Evolutionary conservation across 495 filamentous ascomycete genomes (phyloP).

Genomic region (Aspergillus kassunensis): DNA sequence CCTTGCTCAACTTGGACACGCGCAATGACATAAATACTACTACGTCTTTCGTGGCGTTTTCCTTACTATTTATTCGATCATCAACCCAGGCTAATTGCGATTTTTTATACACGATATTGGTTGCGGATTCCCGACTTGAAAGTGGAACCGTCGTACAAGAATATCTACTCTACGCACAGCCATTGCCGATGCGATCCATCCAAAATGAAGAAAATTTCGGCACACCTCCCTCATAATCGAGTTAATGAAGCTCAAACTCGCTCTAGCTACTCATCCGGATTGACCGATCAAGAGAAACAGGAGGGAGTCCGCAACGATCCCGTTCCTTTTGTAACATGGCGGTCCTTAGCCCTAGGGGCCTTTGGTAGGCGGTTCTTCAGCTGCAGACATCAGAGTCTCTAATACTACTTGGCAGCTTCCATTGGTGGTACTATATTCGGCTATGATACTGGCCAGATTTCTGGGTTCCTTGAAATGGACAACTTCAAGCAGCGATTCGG

Average conservation of each 20-base stretch:
- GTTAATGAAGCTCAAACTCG: neutral
- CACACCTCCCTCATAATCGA: neutral
- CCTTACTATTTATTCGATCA: too few species aligned
- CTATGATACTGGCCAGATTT: constrained; percentile 50
- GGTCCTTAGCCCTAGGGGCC: constrained; percentile 43
- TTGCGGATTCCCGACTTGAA: neutral
- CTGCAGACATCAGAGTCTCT: constrained; percentile 44
- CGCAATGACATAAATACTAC: too few species aligned
- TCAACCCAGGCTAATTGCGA: too few species aligned
- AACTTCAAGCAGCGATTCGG: constrained; percentile 45
- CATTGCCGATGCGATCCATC: neutral
- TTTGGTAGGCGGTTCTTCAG: constrained; percentile 26
- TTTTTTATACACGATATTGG: neutral
- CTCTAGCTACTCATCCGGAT: neutral
- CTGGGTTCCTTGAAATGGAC: constrained; percentile 59
- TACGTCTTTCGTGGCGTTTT: too few species aligned
- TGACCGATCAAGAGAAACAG: neutral
- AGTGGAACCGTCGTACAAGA: neutral
- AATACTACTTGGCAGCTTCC: constrained; percentile 46
- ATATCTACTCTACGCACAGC: neutral
- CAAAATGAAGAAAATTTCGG: neutral
- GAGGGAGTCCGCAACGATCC: constrained; percentile 24
- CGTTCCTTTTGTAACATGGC: constrained; percentile 40
- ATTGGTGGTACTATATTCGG: constrained; percentile 41
- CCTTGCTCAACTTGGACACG: too few species aligned